Evolutionary conservation across 371 early-diverging fungal genomes (phyloP), one percentile per base, ranked within the genome.

Genomic region (Mucor racemosus): DNA sequence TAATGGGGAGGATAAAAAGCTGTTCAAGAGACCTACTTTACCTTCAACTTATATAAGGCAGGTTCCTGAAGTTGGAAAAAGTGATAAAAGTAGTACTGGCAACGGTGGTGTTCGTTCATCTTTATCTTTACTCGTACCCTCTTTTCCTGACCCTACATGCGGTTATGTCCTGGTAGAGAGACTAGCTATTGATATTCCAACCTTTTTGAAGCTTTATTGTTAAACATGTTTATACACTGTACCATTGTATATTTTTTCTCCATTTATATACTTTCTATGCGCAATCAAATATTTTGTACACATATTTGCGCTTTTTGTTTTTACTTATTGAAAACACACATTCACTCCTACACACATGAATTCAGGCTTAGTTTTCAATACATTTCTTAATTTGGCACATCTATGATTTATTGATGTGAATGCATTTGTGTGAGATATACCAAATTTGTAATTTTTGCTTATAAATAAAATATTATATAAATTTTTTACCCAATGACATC

Each of bases 131-230:
- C 63, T 56, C 7, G 35, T 64, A 14, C 62, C 66, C 6, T 41
- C 61, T 39, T 67, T 61, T 36, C 69, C 72, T 21, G 73, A 75
- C 58, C 54, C 62, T 19, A 70, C 66, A 7, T 76, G 76, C 66
- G 76, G 76, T 1, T 63, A 63, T 41, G 73, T 73, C 50, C 53
- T 73, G 44, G 69, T 76, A 8, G 73, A 76, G 41, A 50, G 68
- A 15, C 31, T 76, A 5, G 76, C 66, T 14, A 61, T 73, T 13
- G 67, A 67, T 57, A 67, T 76, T 8, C 66, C 76, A 13, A 65
- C 70, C 10, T 70, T 76, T 60, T 60, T 76, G 21, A 73, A 65
- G 26, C 64, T 75, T 26, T 68, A 60, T 60, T 46, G 50, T 11
- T 50, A 19, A 50, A 19, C 50, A 26, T 21, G 9, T 50, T 11